Conservation (phyloP, 2,329 filamentous ascomycete genomes). For the Scleromitrula shiraiana region DNA sequence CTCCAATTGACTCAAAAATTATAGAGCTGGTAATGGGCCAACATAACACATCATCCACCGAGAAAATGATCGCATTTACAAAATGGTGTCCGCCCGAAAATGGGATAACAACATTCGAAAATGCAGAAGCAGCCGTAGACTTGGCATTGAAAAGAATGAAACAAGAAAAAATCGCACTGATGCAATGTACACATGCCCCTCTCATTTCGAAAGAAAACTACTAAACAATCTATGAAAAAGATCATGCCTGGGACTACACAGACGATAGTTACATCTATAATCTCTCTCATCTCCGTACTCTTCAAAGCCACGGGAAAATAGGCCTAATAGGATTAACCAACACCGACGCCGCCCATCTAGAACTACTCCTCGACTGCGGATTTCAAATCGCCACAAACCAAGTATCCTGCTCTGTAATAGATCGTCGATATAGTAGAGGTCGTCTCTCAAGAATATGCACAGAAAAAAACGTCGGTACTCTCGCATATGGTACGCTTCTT, state of each 20-base stretch:
- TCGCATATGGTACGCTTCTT: conserved; percentile 31
- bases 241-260: neutral
- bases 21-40: conserved; percentile 12
- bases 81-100: conserved; percentile 25
- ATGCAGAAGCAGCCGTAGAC: conserved; percentile 25
- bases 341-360: conserved; percentile 29
- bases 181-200: neutral
- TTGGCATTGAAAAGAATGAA: conserved; percentile 18
- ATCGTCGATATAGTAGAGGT: conserved; percentile 23
- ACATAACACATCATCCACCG: neutral
- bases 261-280: conserved; percentile 29
- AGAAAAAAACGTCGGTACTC: conserved; percentile 21
- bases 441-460: conserved; percentile 22
- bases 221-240: neutral
- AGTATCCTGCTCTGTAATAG: conserved; percentile 29
- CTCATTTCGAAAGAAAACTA: neutral
- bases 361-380: conserved; percentile 27
- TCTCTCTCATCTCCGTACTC: conserved; percentile 24
- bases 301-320: conserved; percentile 26
- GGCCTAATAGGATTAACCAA: conserved; percentile 28
- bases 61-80: conserved; percentile 16
- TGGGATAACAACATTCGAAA: conserved; percentile 9
- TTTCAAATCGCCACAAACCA: conserved; percentile 30
- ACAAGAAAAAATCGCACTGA: neutral
- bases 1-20: neutral